Percentiles rank a stretch among this genome's conserved stretches.
Conservation (phyloP, 2,329 filamentous ascomycete genomes). For the Alternaria consortialis region DNA sequence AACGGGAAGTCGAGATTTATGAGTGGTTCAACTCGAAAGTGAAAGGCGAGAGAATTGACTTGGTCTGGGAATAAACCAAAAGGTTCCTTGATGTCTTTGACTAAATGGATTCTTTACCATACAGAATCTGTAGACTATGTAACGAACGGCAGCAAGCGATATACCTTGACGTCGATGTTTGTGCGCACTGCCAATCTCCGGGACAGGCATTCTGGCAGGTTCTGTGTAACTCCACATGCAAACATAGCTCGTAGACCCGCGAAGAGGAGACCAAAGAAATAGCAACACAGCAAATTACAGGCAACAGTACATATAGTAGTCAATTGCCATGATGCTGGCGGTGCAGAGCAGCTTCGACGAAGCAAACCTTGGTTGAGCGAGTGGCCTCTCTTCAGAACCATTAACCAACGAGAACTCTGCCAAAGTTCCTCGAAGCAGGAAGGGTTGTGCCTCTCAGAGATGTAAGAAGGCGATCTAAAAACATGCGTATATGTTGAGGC, state of each 20-base stretch:
- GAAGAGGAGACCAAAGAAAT: background rate
- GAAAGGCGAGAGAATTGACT: conserved; percentile 59
- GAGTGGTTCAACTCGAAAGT: conserved; percentile 67
- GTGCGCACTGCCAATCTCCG: background rate
- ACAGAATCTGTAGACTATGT: background rate
- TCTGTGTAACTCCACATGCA: background rate
- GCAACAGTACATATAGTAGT: background rate
- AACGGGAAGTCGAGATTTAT: conserved; percentile 58
- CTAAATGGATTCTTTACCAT: background rate
- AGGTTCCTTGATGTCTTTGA: background rate
- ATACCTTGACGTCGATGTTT: background rate
- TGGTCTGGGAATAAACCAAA: conserved; percentile 25
- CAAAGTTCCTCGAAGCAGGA: background rate
- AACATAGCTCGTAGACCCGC: background rate
- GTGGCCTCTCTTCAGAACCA: background rate
- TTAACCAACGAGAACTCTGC: background rate
- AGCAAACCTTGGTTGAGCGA: background rate
- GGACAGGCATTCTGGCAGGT: background rate
- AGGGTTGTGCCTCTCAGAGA: background rate
- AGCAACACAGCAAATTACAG: background rate
- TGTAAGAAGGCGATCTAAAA: background rate
- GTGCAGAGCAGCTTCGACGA: background rate
- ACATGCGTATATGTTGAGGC: background rate
- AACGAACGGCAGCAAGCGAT: background rate
- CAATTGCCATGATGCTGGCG: background rate